Evolutionary conservation across 441 rosid species (phyloP), one percentile per base, ranked within the genome.

Genomic region (Arabidopsis hybrid): DNA sequence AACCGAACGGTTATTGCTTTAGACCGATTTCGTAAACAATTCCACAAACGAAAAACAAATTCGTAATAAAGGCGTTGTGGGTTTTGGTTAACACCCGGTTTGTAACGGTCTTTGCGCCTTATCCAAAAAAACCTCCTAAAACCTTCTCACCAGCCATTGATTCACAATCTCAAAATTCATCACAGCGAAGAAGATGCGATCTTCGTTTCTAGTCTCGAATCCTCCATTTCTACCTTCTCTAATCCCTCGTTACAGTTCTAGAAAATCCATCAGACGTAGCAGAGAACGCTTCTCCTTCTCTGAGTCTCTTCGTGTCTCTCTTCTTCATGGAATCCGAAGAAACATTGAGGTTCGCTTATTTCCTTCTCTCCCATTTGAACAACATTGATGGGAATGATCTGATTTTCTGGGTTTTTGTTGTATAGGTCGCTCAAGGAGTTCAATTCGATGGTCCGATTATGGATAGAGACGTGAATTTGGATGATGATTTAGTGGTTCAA

Each of bases 391-490:
- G 32, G 32, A 4, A 31, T 32, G 16, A 31, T 76, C 42, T 62
- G 31, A 14, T 62, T n/a, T 8, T 8, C 53, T 52, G 34, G 32
- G 32, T 31, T 13, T 43, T 18, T 68, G 60, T 67, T 56, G 60
- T 46, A 0, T 69, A 88, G 96, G 71, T 75, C 49, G 73, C 74
- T 49, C 61, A 75, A 35, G 96, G 86, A 52, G 82, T 84, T 51
- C 86, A 85, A 52, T 92, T 83, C 71, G 91, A 91, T 63, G 92
- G 88, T n/a, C 92, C 88, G 32, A 13, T 86, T 45, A 16, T 82
- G 35, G 82, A 79, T 71, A 65, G 49, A n/a, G 74, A 69, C 0
- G 86, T 50, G 50, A 47, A 66, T 40, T 86, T 82, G 71, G 89
- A 86, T 50, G 80, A 77, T 39, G 87, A 82, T 40, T 60, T 85